Evolutionary conservation across 2,329 filamentous ascomycete genomes (phyloP).

Genomic region (Fusarium napiforme): DNA sequence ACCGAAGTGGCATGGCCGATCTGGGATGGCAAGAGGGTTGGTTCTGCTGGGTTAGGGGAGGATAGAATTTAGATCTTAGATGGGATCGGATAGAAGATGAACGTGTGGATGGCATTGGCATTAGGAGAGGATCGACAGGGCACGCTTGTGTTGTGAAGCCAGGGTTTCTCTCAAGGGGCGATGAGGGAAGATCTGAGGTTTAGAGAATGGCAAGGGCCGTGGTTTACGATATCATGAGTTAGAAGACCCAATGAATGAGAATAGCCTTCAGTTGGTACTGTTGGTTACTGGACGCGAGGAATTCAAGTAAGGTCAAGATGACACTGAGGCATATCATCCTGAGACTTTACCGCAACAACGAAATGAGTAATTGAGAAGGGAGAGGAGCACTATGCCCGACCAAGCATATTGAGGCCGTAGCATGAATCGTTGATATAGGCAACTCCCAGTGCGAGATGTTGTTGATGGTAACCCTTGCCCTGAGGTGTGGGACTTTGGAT

Average conservation of each 20-base stretch:
- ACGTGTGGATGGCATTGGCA: background rate
- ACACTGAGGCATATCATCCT: constrained; percentile 2
- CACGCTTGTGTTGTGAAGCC: constrained; percentile 9
- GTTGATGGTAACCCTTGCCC: background rate
- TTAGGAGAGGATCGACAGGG: constrained; percentile 31
- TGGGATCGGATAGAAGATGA: constrained; percentile 16
- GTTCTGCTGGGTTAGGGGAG: constrained; percentile 30
- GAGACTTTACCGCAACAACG: constrained; percentile 1
- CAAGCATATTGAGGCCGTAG: background rate
- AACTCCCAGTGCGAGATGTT: background rate
- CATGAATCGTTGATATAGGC: background rate
- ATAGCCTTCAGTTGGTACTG: background rate
- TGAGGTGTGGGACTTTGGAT: background rate
- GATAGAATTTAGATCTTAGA: constrained; percentile 14
- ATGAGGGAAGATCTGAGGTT: background rate
- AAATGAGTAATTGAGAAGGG: background rate
- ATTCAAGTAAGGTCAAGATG: background rate
- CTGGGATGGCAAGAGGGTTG: background rate
- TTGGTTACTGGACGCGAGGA: background rate
- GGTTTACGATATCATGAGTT: background rate
- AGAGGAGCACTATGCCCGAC: background rate
- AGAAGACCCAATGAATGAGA: background rate
- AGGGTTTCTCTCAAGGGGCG: background rate
- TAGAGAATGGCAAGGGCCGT: background rate
- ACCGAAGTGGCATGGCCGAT: constrained; percentile 21